These are phyloP conservation scores for Puccinia polysora DNA, from an alignment of 1,284 basidiomycete genomes.

Conservation along the genomic window DNA sequence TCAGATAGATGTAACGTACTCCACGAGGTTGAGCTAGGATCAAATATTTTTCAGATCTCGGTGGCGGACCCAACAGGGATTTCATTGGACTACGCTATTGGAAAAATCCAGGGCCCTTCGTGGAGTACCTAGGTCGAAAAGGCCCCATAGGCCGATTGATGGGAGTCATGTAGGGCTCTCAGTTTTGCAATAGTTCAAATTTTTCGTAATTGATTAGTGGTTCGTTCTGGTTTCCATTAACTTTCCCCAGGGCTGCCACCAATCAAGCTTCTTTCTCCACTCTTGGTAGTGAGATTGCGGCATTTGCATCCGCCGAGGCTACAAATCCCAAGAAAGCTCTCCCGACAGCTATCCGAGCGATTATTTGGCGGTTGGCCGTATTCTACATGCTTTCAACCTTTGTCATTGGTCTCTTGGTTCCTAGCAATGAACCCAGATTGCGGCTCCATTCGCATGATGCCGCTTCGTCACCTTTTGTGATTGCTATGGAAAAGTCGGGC, in stretches of 20 bases:
- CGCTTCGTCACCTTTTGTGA: slow-evolving; percentile 73
- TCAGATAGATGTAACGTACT: background rate
- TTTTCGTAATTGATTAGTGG: no score
- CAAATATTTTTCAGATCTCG: slow-evolving; percentile 60
- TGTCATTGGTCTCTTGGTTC: slow-evolving; percentile 72
- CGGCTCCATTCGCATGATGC: slow-evolving; percentile 61
- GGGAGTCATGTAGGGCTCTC: slow-evolving; percentile 56
- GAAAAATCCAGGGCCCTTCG: slow-evolving; percentile 57
- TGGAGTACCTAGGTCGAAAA: slow-evolving; percentile 50
- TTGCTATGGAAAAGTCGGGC: slow-evolving; percentile 65
- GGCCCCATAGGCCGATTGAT: slow-evolving; percentile 55
- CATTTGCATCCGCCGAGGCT: slow-evolving; percentile 53
- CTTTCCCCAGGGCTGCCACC: slow-evolving; percentile 53
- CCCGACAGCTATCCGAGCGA: slow-evolving; percentile 55
- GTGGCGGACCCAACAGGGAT: slow-evolving; percentile 53
- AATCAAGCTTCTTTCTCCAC: slow-evolving; percentile 54
- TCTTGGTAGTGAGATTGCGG: slow-evolving; percentile 52
- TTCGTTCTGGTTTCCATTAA: background rate
- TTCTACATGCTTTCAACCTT: slow-evolving; percentile 56
- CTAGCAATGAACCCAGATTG: slow-evolving; percentile 63
- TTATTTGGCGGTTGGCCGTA: slow-evolving; percentile 66
- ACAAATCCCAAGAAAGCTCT: slow-evolving; percentile 53
- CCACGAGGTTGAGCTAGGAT: background rate
- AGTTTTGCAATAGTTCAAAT: slow-evolving; percentile 36
- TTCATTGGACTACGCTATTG: slow-evolving; percentile 57